Base-by-base conservation (phyloP, 2,329 filamentous ascomycete species). In the Ophiostoma quercus region DNA sequence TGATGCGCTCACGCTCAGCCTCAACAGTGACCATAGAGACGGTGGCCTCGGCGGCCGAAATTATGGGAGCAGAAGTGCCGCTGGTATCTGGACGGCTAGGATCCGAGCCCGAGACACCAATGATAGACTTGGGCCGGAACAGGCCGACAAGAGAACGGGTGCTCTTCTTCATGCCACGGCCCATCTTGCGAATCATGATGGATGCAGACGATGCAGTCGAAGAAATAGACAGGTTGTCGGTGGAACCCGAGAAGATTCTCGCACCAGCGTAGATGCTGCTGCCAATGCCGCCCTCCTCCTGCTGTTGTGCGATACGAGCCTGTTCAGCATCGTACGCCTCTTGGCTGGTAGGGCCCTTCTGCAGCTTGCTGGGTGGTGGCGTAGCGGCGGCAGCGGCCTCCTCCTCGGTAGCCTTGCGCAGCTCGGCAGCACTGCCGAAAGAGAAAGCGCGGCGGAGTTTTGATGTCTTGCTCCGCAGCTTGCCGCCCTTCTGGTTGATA, bases 181-280 rank as follows among this genome's bases (percentile, higher is more conserved):
- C 95, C 95, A 99, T 99, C 82, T 99, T 99, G 68, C 95, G 89
- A 74, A 99, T 91, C 92, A 96, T 96, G 75, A 96, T 88, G 39
- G 92, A 96, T 43, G 92, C 92, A 25, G 92, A 96, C 7, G 92
- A 96, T 25, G 92, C 92, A 11, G 92, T 96, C 3, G 92, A 96
- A 1, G 92, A 94, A 73, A 96, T 92, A 16, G 92, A 96, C 63
- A 99, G 81, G 74, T 98, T 98, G 79, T 99, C 95, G 0, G 92
- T 98, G 4, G 95, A 99, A 16, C 92, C 91, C 19, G 89, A 87
- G 77, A 98, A 97, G 73, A 94, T 87, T 73, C 90, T 90, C 71
- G 90, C 91, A 16, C 92, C 92, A 32, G 91, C 91, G 78, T 99
- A 99, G 74, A 99, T 99, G 77, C 89, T 95, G 77, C 90, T 93